Evolutionary conservation across 208 protist species (phyloP), one percentile per base, ranked within the genome.

Genomic region (Leptomonas pyrrhocoris): DNA sequence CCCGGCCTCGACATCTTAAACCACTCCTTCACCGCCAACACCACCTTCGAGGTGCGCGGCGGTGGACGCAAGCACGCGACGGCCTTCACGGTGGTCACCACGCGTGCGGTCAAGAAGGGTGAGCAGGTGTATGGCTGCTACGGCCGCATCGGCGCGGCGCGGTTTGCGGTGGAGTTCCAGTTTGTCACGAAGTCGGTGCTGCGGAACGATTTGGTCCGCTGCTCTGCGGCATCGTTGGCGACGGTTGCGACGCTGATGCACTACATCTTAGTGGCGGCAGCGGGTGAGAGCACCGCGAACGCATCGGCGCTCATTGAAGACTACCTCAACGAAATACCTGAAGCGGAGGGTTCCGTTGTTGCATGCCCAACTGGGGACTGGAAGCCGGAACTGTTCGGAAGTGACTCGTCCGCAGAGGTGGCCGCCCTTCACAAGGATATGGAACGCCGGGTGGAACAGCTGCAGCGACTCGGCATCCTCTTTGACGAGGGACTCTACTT

Each of bases 401-500:
- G 36, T 5, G 58, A 78, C 40, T 23, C 68, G 8, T 25, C 27
- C 2, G 30, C 34, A 0, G 68, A 34, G 0, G 45, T 57, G 18
- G 34, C 54, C 15, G 42, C 38, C 0, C 13, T 34, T 43, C 54
- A 48, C 11, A 58, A 68, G 46, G 71, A 84, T 65, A 78, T 82
- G 48, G 53, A 27, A 34, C 54, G 60, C 18, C 90, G 90, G 3
- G 76, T 92, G 27, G 90, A 92, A 30, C 65, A 74, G 40, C 81
- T 95, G 42, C 88, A 96, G 66, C 80, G 90, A 11, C 71, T 88
- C 11, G 90, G 90, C 0, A 40, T 96, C 36, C 77, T 96, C 11
- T 96, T 74, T 59, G 90, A 96, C 66, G 90, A 96, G 57, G 90
- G 90, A 13, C 75, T 95, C 23, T 93, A 94, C 58, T 65, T 95